Evolutionary conservation across 2,329 filamentous ascomycete genomes (phyloP).

Genomic region (Neopestalotiopsis clavispora): DNA sequence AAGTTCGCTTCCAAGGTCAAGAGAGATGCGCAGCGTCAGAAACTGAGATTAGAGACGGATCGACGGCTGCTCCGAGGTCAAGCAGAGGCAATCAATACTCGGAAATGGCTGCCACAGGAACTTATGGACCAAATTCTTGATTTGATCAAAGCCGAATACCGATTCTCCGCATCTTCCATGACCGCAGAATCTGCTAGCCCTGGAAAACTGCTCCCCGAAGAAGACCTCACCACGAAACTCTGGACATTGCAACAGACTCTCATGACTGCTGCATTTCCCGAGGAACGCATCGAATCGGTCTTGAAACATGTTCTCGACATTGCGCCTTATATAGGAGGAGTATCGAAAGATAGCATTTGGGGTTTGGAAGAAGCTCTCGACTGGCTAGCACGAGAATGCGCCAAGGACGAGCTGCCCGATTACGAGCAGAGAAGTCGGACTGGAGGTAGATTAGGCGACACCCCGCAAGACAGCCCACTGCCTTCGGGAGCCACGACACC

Average conservation of each 20-base stretch:
- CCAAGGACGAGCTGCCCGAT: slow-evolving; percentile 69
- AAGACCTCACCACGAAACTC: slow-evolving; percentile 77
- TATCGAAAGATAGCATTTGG: slow-evolving; percentile 73
- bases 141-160: slow-evolving; percentile 69
- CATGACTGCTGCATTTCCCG: slow-evolving; percentile 69
- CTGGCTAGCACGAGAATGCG: slow-evolving; percentile 83
- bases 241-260: slow-evolving; percentile 86
- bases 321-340: slow-evolving; percentile 62
- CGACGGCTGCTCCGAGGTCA: slow-evolving; percentile 80
- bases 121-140: slow-evolving; percentile 79
- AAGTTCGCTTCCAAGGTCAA: slow-evolving; percentile 80
- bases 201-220: slow-evolving; percentile 68
- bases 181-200: slow-evolving; percentile 47
- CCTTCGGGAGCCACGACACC: slow-evolving; percentile 57
- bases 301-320: slow-evolving; percentile 71
- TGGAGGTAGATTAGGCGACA: slow-evolving; percentile 37
- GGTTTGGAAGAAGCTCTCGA: slow-evolving; percentile 87
- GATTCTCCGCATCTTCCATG: slow-evolving; percentile 58
- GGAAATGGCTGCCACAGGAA: slow-evolving; percentile 81
- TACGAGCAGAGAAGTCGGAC: slow-evolving; percentile 62
- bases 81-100: slow-evolving; percentile 72
- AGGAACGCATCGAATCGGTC: slow-evolving; percentile 64
- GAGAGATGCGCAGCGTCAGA: slow-evolving; percentile 79
- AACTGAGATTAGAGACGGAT: slow-evolving; percentile 81
- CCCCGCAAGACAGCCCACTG: slow-evolving; percentile 53